phyloP scores from a whole-genome alignment of 2,329 filamentous ascomycete genomes.

The Harringtonia lauricola region DNA sequence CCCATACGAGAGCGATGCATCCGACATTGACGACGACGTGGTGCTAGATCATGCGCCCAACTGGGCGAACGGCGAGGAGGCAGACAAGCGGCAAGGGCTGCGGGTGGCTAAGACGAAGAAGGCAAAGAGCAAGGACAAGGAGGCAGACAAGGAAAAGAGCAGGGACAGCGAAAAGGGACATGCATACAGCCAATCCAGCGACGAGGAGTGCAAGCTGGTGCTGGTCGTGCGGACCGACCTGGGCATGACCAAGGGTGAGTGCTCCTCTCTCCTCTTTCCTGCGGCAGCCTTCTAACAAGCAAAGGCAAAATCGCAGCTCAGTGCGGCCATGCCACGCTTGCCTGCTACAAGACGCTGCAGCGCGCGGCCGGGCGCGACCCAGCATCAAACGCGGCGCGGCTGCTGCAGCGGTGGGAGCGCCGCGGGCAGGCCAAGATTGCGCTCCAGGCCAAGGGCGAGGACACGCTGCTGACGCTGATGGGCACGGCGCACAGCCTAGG shows the following conservation, averaged over 20 bases:
- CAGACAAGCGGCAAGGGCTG: slow-evolving; percentile 47
- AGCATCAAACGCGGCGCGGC: slow-evolving; percentile 40
- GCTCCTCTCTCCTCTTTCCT: neutral
- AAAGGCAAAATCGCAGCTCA: slow-evolving; percentile 94
- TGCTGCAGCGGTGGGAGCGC: slow-evolving; percentile 77
- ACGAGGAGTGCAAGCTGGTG: slow-evolving; percentile 88
- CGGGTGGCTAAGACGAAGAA: slow-evolving; percentile 18
- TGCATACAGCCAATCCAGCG: slow-evolving; percentile 19
- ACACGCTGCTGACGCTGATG: slow-evolving; percentile 64
- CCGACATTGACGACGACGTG: slow-evolving; percentile 52
- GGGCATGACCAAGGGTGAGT: slow-evolving; percentile 89
- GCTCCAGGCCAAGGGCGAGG: slow-evolving; percentile 76
- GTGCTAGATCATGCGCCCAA: slow-evolving; percentile 56
- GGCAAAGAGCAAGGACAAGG: slow-evolving; percentile 17
- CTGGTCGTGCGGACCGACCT: slow-evolving; percentile 87
- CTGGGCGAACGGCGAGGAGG: slow-evolving; percentile 51
- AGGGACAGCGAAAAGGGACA: slow-evolving; percentile 13
- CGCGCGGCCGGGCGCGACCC: slow-evolving; percentile 38
- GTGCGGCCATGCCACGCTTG: slow-evolving; percentile 89
- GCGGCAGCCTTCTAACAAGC: neutral
- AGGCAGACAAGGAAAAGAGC: slow-evolving; percentile 20
- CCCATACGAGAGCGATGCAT: slow-evolving; percentile 57
- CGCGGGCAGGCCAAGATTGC: slow-evolving; percentile 89
- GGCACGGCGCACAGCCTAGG: slow-evolving; percentile 74
- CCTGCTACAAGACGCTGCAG: slow-evolving; percentile 83